Conservation (phyloP, 768 basidiomycete genomes). For the Suillus bovinus region DNA sequence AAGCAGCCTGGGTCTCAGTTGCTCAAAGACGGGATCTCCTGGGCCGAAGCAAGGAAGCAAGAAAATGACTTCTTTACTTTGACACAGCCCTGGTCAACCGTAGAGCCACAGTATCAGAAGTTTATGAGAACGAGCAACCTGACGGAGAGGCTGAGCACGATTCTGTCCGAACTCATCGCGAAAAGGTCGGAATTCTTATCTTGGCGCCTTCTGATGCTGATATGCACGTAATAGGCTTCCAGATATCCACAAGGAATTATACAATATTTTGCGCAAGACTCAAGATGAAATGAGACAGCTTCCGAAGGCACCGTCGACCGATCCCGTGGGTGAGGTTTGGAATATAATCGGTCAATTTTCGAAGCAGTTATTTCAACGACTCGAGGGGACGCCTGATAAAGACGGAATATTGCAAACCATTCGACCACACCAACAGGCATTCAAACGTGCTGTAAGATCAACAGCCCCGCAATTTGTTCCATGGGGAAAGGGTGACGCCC, state of each 20-base stretch:
- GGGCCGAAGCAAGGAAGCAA: constrained; percentile 55
- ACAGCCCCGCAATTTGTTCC: constrained; percentile 65
- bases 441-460: constrained; percentile 45
- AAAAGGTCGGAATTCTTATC: constrained; percentile 45
- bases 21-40: constrained; percentile 36
- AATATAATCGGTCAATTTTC: constrained; percentile 48
- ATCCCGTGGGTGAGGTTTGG: constrained; percentile 60
- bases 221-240: constrained; percentile 48
- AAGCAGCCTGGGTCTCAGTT: constrained; percentile 39
- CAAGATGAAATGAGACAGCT: constrained; percentile 33
- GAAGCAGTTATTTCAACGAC: constrained; percentile 41
- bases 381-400: constrained; percentile 54
- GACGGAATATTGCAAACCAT: constrained; percentile 59
- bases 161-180: constrained; percentile 63
- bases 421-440: constrained; percentile 46
- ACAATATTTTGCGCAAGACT: constrained; percentile 42
- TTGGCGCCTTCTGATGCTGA: constrained; percentile 9
- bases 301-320: constrained; percentile 53
- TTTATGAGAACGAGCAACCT: constrained; percentile 59
- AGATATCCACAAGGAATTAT: constrained; percentile 58
- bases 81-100: constrained; percentile 52
- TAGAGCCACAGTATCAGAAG: constrained; percentile 50
- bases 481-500: constrained; percentile 29
- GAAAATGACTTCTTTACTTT: constrained; percentile 62
- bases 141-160: constrained; percentile 54